These are phyloP conservation scores for Berberis thunbergii DNA, from an alignment of 164 flowering plant species.

Conservation along the genomic window DNA sequence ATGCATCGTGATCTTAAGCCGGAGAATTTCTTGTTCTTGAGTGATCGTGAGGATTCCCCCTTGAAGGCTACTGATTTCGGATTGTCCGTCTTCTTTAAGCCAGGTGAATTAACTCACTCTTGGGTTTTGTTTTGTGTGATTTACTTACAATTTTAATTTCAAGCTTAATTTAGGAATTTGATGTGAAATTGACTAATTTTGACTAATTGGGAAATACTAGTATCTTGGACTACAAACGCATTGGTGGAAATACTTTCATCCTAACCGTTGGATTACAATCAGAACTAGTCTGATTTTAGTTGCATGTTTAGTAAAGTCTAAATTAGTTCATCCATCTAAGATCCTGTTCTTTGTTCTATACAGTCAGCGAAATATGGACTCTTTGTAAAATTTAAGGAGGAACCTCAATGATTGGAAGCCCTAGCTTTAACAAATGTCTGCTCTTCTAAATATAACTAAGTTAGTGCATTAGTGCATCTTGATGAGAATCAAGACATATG, in stretches of 20 bases:
- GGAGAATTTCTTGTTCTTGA: slow-evolving; percentile 71
- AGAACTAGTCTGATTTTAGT: too few relatives aligned
- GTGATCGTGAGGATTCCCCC: slow-evolving; percentile 50
- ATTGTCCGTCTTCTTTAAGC: slow-evolving; percentile 76
- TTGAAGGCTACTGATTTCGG: slow-evolving; percentile 88
- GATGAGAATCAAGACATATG: too few relatives aligned
- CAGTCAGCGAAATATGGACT: background rate
- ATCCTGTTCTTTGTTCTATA: background rate
- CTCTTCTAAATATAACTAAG: background rate
- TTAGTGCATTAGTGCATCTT: too few relatives aligned
- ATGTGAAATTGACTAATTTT: too few relatives aligned
- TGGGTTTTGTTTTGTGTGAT: background rate
- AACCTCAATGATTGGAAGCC: background rate
- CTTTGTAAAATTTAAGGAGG: background rate
- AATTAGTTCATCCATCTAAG: too few relatives aligned
- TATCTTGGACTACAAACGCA: too few relatives aligned
- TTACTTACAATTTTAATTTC: too few relatives aligned
- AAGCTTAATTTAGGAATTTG: too few relatives aligned
- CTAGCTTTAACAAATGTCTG: background rate
- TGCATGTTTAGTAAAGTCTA: too few relatives aligned
- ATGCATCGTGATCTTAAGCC: slow-evolving; percentile 91
- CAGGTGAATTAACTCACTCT: slow-evolving; percentile 30
- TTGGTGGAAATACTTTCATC: too few relatives aligned
- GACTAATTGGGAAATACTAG: too few relatives aligned
- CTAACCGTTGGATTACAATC: too few relatives aligned